These are phyloP conservation scores for Penicillium riverlandense DNA, from an alignment of 495 filamentous ascomycete genomes.

Conservation along the genomic window DNA sequence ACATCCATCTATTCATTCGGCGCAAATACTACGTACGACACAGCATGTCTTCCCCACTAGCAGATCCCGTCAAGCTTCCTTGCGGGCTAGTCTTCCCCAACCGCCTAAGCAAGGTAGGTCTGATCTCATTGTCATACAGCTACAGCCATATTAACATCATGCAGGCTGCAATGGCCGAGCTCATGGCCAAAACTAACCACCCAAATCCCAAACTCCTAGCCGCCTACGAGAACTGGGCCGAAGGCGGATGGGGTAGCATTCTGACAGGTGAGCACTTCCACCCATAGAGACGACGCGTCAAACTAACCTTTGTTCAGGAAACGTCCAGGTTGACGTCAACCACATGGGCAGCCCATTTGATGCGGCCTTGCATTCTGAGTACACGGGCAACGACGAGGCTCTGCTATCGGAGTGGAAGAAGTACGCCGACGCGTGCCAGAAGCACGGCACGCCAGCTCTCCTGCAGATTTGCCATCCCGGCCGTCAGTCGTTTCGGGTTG, in stretches of 20 bases:
- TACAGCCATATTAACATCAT: not conserved
- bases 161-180: slow-evolving; percentile 45
- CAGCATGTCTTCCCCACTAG: slow-evolving; percentile 23
- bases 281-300: not conserved
- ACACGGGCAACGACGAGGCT: slow-evolving; percentile 18
- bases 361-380: slow-evolving; percentile 29
- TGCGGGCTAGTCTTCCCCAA: slow-evolving; percentile 47
- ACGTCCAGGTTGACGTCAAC: slow-evolving; percentile 49
- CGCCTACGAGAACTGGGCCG: slow-evolving; percentile 42
- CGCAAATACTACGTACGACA: no score
- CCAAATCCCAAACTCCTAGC: slow-evolving; percentile 26
- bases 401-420: slow-evolving; percentile 34
- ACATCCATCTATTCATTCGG: no score
- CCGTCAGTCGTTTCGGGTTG: slow-evolving; percentile 42
- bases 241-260: slow-evolving; percentile 44
- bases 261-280: slow-evolving; percentile 25
- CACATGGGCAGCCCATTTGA: slow-evolving; percentile 40
- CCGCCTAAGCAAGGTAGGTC: slow-evolving; percentile 42
- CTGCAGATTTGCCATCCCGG: slow-evolving; percentile 55
- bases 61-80: slow-evolving; percentile 40
- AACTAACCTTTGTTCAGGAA: slow-evolving; percentile 20
- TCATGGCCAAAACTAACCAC: slow-evolving; percentile 24
- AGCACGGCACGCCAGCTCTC: slow-evolving; percentile 40
- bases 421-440: slow-evolving; percentile 40
- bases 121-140: not conserved